Percentiles rank a stretch among this genome's conserved stretches.
Evolutionary conservation across 2,329 filamentous ascomycete species (phyloP).

Genomic region (Xylaria sp.): DNA sequence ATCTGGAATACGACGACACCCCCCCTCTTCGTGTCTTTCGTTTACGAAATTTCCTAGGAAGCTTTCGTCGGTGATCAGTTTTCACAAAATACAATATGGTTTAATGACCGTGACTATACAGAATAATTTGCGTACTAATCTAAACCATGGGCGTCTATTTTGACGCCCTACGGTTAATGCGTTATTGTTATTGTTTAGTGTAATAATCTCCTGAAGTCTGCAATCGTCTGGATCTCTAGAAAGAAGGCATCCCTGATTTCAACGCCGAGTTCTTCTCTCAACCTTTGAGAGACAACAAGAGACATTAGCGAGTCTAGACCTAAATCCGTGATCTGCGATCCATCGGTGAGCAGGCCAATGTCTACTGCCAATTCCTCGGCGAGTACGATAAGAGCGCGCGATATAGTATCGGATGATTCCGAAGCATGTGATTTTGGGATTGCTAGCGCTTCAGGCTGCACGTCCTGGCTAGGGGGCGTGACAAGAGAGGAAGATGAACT

Average conservation of each 20-base stretch:
- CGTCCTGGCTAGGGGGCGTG: background rate
- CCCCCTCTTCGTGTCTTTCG: no score
- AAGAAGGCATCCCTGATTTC: background rate
- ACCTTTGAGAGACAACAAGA: background rate
- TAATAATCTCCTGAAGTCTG: background rate
- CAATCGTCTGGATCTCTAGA: background rate
- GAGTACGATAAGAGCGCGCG: background rate
- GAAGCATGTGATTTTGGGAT: no score
- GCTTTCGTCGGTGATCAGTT: no score
- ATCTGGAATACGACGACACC: no score
- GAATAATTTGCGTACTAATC: no score
- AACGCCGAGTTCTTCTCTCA: background rate
- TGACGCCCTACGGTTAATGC: no score
- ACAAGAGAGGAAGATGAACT: background rate
- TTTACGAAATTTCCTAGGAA: no score
- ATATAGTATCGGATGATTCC: background rate
- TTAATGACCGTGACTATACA: no score
- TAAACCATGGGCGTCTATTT: no score
- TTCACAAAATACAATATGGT: no score
- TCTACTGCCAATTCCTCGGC: background rate
- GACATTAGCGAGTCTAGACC: background rate
- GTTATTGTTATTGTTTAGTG: no score
- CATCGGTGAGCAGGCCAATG: background rate
- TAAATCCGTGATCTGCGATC: background rate
- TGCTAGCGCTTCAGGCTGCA: no score